Evolutionary conservation across 1,139 yeast species (phyloP), one percentile per base, ranked within the genome.

Genomic region (Yamadazyma epiphylla): DNA sequence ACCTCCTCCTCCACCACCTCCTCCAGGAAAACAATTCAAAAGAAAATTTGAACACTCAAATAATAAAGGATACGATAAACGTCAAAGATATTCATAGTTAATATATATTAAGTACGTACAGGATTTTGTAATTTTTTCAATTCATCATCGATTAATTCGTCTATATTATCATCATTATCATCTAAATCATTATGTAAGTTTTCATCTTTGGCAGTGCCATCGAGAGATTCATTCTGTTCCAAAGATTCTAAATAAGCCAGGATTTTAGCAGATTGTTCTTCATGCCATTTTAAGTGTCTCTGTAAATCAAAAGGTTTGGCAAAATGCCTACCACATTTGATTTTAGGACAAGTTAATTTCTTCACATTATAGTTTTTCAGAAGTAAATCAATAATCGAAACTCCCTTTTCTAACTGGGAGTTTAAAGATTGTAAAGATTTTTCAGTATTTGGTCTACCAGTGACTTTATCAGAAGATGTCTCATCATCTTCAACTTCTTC

Each of bases 261-360:
- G 9, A 67, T 55, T 39, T 53, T 59, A 25, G 39, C 40, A 35
- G 59, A 43, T 22, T 64, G 63, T 14, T 55, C 54, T 8, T 63
- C 61, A 46, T 78, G 85, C 81, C 82, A 75, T 24, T 50, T 53
- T 29, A 77, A 41, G 47, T 79, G 86, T 27, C 82, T 59, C 14
- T 51, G 48, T 22, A 76, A 49, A 45, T 77, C 82, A 41, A 66
- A 64, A 0, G 65, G 64, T 35, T 69, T 56, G 13, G 63, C 54
- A 44, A 77, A 78, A 17, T 49, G 51, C 23, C 81, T 53, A 19
- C 49, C 55, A 46, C 86, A 79, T 27, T 62, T 62, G 12, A 43
- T 48, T 33, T 58, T 65, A 2, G 77, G 70, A 43, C 86, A 78
- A 0, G 48, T 34, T 1, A 73, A 41, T 13, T 53, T 54, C 13